These are phyloP conservation scores for Coccinonectria pachysandricola DNA, from an alignment of 2,329 filamentous ascomycete species.

Conservation along the genomic window DNA sequence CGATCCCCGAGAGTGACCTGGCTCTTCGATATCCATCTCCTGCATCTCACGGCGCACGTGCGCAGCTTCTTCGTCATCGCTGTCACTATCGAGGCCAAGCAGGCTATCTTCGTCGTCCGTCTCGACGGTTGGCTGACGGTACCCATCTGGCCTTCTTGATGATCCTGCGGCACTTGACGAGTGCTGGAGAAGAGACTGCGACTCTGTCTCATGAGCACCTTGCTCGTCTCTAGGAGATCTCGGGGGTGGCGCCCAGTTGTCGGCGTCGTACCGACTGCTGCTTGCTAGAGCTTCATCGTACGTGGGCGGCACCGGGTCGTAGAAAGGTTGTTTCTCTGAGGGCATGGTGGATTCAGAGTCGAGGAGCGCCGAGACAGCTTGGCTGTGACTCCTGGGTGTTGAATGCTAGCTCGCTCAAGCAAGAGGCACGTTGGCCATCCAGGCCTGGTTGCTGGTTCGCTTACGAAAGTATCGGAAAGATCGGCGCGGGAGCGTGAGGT, in stretches of 20 bases:
- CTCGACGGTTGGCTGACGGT: constrained; percentile 74
- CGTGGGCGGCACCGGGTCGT: constrained; percentile 33
- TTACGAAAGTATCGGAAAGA: no score
- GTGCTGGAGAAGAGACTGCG: constrained; percentile 61
- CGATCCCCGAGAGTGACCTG: constrained; percentile 33
- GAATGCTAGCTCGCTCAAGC: no score
- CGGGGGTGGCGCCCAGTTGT: constrained; percentile 20
- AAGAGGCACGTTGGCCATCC: no score
- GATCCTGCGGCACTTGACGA: constrained; percentile 31
- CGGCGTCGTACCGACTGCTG: constrained; percentile 22
- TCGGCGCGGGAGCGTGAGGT: constrained; percentile 6
- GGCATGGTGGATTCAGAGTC: constrained; percentile 7
- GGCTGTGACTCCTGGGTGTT: no score
- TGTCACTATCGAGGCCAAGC: constrained; percentile 35
- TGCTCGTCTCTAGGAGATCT: constrained; percentile 39
- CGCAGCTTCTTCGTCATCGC: constrained; percentile 41
- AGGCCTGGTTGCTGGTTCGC: no score
- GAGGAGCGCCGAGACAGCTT: neutral
- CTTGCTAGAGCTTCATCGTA: constrained; percentile 32
- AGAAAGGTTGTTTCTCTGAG: constrained; percentile 31
- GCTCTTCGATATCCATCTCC: constrained; percentile 79
- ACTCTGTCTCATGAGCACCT: constrained; percentile 61
- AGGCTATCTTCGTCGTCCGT: constrained; percentile 56
- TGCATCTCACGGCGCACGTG: constrained; percentile 73
- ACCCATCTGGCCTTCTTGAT: constrained; percentile 43